phyloP scores from a whole-genome alignment of 371 early-diverging fungal genomes.

The Mucor circinelloides region DNA sequence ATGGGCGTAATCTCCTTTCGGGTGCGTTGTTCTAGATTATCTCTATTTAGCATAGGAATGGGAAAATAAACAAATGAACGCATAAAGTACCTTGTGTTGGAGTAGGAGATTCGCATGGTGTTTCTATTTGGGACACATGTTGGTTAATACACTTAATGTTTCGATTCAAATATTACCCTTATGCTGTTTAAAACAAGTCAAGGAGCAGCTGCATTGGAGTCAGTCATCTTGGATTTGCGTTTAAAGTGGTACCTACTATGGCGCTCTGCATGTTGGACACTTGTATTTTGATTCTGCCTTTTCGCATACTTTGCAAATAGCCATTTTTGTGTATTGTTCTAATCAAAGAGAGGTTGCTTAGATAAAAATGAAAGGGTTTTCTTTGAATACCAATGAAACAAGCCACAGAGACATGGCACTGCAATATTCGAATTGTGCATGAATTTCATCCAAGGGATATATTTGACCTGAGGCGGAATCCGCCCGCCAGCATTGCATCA shows the following conservation, averaged over 20 bases:
- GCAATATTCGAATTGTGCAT: not conserved
- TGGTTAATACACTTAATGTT: not conserved
- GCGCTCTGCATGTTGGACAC: slow-evolving; percentile 40
- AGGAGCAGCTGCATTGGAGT: slow-evolving; percentile 33
- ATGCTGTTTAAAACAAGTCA: slow-evolving; percentile 45
- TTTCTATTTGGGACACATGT: slow-evolving; percentile 4
- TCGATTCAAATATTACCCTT: slow-evolving; percentile 26
- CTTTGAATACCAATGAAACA: not conserved
- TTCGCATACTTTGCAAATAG: slow-evolving; percentile 36
- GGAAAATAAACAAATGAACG: not conserved
- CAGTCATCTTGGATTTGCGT: not conserved
- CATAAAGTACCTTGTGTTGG: not conserved
- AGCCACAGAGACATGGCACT: not conserved
- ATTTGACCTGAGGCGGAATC: not conserved
- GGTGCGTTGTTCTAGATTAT: not conserved
- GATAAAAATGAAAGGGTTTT: not conserved
- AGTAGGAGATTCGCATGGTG: slow-evolving; percentile 11
- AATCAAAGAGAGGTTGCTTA: not conserved
- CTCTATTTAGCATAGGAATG: not conserved
- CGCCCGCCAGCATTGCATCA: not conserved
- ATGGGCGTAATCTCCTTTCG: slow-evolving; percentile 17
- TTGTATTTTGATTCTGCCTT: slow-evolving; percentile 40
- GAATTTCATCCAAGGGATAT: not conserved
- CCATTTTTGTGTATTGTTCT: slow-evolving; percentile 11
- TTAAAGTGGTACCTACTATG: slow-evolving; percentile 28